These are phyloP conservation scores for Alnus glutinosa DNA, from an alignment of 306 rosid species.

Conservation along the genomic window DNA sequence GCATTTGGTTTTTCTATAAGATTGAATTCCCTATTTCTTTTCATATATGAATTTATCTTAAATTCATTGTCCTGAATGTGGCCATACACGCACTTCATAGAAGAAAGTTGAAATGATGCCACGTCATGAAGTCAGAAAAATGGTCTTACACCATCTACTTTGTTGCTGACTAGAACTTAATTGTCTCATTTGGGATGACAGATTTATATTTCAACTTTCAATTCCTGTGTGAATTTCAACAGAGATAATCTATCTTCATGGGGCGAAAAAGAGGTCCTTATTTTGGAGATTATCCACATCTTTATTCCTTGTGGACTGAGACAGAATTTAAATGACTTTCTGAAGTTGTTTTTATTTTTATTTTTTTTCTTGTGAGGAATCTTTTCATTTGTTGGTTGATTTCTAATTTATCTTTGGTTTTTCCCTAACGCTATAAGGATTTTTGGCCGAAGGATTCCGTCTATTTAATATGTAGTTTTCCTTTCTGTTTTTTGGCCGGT, in stretches of 20 bases:
- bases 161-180: conserved; percentile 6
- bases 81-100: background rate
- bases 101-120: background rate
- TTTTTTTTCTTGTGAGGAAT: background rate
- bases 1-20: background rate
- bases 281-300: background rate
- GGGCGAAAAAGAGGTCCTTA: background rate
- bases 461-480: conserved; percentile 8
- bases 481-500: conserved; percentile 23
- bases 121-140: background rate
- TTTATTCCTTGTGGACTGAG: background rate
- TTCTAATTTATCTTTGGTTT: background rate
- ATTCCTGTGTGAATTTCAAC: background rate
- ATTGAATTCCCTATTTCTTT: no score
- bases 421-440: background rate
- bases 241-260: background rate
- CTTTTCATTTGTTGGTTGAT: background rate
- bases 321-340: background rate
- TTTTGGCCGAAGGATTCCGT: conserved; percentile 13
- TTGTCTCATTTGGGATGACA: background rate
- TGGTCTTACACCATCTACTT: conserved; percentile 6
- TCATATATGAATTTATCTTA: background rate
- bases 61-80: background rate
- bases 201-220: conserved; percentile 21
- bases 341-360: background rate